Evolutionary conservation across 176 grass and related monocot genomes (phyloP).

Genomic region (Phragmites australis): DNA sequence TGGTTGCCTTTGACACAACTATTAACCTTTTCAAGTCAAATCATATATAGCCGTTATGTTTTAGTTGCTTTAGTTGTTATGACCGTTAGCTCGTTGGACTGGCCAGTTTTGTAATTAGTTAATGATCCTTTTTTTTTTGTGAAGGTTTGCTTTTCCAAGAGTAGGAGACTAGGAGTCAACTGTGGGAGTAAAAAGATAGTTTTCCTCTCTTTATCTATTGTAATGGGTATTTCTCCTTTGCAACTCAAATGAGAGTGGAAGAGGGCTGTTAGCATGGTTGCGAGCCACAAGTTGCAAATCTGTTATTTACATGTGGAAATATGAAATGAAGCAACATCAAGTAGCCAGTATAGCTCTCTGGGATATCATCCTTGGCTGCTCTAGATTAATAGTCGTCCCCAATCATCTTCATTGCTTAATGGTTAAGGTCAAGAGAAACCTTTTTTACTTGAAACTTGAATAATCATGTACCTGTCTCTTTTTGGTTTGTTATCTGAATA

Average conservation of each 20-base stretch:
- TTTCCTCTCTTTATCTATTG: background rate
- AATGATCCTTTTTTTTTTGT: background rate
- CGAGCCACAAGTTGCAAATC: background rate
- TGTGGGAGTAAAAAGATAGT: background rate
- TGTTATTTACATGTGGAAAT: background rate
- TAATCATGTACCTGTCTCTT: background rate
- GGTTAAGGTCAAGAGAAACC: background rate
- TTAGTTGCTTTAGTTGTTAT: background rate
- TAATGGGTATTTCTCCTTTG: background rate
- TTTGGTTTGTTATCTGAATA: slow-evolving; percentile 18
- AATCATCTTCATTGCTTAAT: background rate
- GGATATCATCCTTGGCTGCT: background rate
- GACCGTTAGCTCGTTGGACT: background rate
- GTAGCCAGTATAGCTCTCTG: background rate
- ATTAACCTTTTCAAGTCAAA: slow-evolving; percentile 11
- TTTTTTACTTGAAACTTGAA: background rate
- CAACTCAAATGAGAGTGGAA: slow-evolving; percentile 1
- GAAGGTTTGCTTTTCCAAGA: background rate
- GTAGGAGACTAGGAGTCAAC: background rate
- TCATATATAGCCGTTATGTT: background rate
- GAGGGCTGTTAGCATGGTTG: background rate
- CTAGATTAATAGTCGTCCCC: background rate
- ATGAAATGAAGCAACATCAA: background rate
- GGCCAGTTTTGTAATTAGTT: background rate
- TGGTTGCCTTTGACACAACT: slow-evolving; percentile 3